Evolutionary conservation across 208 protist species (phyloP).

Genomic region (Crithidia sp.): DNA sequence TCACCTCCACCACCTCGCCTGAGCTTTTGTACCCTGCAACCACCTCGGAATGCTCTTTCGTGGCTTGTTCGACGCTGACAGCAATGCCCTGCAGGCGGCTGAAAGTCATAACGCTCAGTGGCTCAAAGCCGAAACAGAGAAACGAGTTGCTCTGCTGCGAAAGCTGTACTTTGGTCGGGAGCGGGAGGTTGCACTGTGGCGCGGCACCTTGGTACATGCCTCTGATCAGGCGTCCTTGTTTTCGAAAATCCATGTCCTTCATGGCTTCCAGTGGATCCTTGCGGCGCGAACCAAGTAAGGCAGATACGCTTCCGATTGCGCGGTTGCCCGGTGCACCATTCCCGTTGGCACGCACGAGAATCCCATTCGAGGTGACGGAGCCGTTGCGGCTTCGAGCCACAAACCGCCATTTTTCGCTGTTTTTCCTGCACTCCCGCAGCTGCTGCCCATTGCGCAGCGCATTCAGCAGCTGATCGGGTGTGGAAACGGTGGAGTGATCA

Average conservation of each 20-base stretch:
- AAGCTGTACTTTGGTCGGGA: slow-evolving; percentile 83
- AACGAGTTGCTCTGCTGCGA: slow-evolving; percentile 81
- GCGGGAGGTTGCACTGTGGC: slow-evolving; percentile 63
- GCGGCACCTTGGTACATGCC: slow-evolving; percentile 70
- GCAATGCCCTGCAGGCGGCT: slow-evolving; percentile 39
- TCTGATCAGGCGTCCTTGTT: slow-evolving; percentile 79
- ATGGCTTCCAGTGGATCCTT: slow-evolving; percentile 81
- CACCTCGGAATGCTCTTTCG: slow-evolving; percentile 68
- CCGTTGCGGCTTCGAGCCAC: slow-evolving; percentile 78
- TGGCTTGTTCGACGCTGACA: slow-evolving; percentile 50
- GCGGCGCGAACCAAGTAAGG: slow-evolving; percentile 59
- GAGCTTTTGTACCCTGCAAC: slow-evolving; percentile 64
- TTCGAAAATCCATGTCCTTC: slow-evolving; percentile 79
- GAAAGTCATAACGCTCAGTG: slow-evolving; percentile 75
- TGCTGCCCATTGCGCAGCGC: slow-evolving; percentile 43
- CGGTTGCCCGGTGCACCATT: slow-evolving; percentile 33
- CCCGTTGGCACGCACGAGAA: slow-evolving; percentile 58
- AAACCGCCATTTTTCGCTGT: slow-evolving; percentile 71
- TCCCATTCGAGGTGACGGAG: slow-evolving; percentile 79
- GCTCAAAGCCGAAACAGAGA: slow-evolving; percentile 85
- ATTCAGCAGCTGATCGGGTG: slow-evolving; percentile 41
- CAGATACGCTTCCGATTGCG: slow-evolving; percentile 72
- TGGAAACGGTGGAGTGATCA: slow-evolving; percentile 33
- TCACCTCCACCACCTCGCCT: slow-evolving; percentile 68
- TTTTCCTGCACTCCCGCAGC: slow-evolving; percentile 75